Conservation (phyloP, 2,329 filamentous ascomycete genomes). For the Trichoderma sp. region DNA sequence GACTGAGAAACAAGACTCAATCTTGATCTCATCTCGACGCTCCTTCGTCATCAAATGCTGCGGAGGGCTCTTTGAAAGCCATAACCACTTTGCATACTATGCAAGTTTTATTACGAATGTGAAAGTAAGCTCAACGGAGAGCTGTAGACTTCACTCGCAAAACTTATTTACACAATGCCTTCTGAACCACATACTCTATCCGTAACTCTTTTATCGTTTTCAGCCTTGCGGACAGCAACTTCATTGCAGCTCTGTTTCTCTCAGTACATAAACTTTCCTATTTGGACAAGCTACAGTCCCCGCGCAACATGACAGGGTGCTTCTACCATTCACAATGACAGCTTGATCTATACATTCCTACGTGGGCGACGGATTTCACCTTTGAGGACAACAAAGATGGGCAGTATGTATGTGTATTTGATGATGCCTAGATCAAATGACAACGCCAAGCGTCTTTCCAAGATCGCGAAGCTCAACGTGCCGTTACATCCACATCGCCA, state of each 20-base stretch:
- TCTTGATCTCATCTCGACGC: background rate
- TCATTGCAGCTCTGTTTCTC: background rate
- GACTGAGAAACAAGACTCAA: constrained; percentile 49
- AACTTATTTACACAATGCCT: background rate
- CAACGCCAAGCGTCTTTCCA: constrained; percentile 47
- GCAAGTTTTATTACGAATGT: background rate
- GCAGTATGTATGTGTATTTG: background rate
- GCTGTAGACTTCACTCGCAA: background rate
- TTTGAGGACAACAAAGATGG: background rate
- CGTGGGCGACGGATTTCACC: too few relatives aligned
- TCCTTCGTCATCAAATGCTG: background rate
- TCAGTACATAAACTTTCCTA: background rate
- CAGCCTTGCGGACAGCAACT: background rate
- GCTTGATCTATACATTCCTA: too few relatives aligned
- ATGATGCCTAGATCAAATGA: constrained; percentile 41
- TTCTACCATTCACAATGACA: too few relatives aligned
- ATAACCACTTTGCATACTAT: background rate
- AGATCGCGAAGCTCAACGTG: constrained; percentile 54
- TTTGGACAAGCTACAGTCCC: too few relatives aligned
- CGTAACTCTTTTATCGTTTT: background rate
- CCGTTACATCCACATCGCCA: constrained; percentile 49
- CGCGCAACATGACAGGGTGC: too few relatives aligned
- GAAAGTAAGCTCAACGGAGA: background rate
- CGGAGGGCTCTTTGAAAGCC: background rate
- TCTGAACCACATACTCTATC: background rate